Base-by-base conservation (phyloP, 192 early-diverging fungal genomes). In the Coemansia sp. region DNA sequence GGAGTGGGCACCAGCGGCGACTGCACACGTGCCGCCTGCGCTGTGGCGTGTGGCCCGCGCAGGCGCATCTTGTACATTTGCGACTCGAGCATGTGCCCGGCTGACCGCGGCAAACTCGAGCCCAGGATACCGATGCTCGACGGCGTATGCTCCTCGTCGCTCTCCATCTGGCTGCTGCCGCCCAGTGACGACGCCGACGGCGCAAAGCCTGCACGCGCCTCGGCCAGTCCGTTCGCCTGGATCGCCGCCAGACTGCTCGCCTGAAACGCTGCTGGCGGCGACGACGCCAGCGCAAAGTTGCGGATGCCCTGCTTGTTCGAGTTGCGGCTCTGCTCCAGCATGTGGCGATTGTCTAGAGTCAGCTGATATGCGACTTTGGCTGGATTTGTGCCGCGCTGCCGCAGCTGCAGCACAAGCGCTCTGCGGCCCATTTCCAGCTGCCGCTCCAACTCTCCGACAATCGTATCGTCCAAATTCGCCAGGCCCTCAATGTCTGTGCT, bases 281-380 rank as follows among this genome's bases (percentile, higher is more conserved):
- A 76, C 22, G 80, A 73, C 14, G 74, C 80, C 62, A 82, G 62
- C 2, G 74, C 80, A 76, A 82, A 82, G 71, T 68, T 74, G 59
- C 73, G 80, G 52, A 82, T 82, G 9, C 80, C 74, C 52, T 82
- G 75, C 38, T 73, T 82, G 67, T 67, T 76, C 15, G 80, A 73
- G 66, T 75, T 77, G 62, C 72, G 71, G 54, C 71, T 75, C 65
- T 82, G 74, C 71, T 77, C 75, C 43, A 82, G 64, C 75, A 83
- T 72, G 50, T 84, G 73, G 87, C 88, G 66, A 65, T 82, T 82
- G 74, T 97, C 97, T 2, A 94, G 84, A n/a, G 94, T 89, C 60
- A 98, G 83, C 69, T 96, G 94, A 73, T 97, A 98, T 5, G 97
- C 94, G 5, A 98, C 97, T 66, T 96, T 96, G 58, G 96, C 89